Evolutionary conservation across 2,329 filamentous ascomycete species (phyloP).

Genomic region (Xylaria hypoxylon): DNA sequence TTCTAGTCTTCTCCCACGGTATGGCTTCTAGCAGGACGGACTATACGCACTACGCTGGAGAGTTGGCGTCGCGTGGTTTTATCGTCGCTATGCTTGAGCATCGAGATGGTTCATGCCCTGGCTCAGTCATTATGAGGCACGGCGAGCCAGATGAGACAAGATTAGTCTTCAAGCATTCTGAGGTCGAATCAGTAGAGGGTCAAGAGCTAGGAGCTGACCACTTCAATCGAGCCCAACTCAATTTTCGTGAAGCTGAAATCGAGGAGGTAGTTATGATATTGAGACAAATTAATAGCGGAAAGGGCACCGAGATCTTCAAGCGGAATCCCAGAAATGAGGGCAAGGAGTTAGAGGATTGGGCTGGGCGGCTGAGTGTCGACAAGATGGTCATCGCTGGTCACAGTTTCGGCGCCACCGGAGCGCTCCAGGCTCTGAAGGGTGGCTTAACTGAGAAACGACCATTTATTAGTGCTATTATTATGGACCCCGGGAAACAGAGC

Average conservation of each 20-base stretch:
- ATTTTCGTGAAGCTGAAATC: slow-evolving; percentile 64
- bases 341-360: slow-evolving; percentile 61
- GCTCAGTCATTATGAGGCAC: slow-evolving; percentile 54
- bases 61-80: slow-evolving; percentile 62
- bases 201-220: slow-evolving; percentile 46
- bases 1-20: slow-evolving; percentile 65
- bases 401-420: slow-evolving; percentile 74
- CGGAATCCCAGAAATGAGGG: slow-evolving; percentile 63
- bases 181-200: slow-evolving; percentile 53
- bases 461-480: slow-evolving; percentile 68
- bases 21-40: slow-evolving; percentile 63
- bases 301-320: slow-evolving; percentile 51
- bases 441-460: slow-evolving; percentile 57
- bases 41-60: slow-evolving; percentile 64
- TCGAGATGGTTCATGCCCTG: slow-evolving; percentile 64
- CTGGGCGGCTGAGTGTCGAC: slow-evolving; percentile 64
- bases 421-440: slow-evolving; percentile 68
- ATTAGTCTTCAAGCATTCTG: slow-evolving; percentile 53
- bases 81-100: slow-evolving; percentile 64
- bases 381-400: slow-evolving; percentile 71
- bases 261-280: slow-evolving; percentile 58
- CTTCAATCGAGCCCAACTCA: slow-evolving; percentile 61
- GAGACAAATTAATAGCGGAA: slow-evolving; percentile 55
- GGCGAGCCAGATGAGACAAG: slow-evolving; percentile 48
- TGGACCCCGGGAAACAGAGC: slow-evolving; percentile 74